Evolutionary conservation across 2,329 filamentous ascomycete species (phyloP).

Genomic region (Helotiales sp.): DNA sequence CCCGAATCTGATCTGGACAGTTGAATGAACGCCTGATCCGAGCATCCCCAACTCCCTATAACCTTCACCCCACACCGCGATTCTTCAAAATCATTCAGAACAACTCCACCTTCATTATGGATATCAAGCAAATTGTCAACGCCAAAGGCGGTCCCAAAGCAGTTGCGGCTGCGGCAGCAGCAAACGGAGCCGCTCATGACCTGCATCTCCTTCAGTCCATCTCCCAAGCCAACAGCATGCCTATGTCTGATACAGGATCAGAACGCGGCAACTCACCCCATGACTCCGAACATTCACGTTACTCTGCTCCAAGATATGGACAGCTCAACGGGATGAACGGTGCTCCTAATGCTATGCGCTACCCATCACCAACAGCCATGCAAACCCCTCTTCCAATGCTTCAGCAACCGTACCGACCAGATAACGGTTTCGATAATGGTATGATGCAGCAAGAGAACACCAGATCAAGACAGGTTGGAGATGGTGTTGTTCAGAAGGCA

Average conservation of each 20-base stretch:
- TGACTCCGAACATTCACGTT: constrained; percentile 44
- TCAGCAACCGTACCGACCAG: constrained; percentile 41
- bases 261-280: constrained; percentile 44
- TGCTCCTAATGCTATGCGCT: constrained; percentile 40
- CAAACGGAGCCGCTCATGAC: constrained; percentile 39
- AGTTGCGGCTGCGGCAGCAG: constrained; percentile 37
- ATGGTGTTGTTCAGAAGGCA: constrained; percentile 58
- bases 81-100: constrained; percentile 8
- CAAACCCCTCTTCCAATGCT: constrained; percentile 43
- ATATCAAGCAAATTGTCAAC: constrained; percentile 46
- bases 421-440: constrained; percentile 38
- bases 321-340: constrained; percentile 37
- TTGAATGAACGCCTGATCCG: constrained; percentile 43
- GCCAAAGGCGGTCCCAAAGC: constrained; percentile 40
- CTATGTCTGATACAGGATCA: constrained; percentile 43
- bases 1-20: constrained; percentile 33
- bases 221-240: constrained; percentile 41
- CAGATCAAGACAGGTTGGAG: constrained; percentile 30
- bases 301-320: constrained; percentile 40
- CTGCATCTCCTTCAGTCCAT: constrained; percentile 44
- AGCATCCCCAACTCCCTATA: constrained; percentile 38
- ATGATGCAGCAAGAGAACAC: constrained; percentile 41
- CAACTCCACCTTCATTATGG: constrained; percentile 36
- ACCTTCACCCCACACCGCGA: constrained; percentile 22
- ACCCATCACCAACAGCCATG: constrained; percentile 45